Evolutionary conservation across 148 eudicot genomes (phyloP), one percentile per base, ranked within the genome.

Genomic region (Heliamphora exappendiculata): DNA sequence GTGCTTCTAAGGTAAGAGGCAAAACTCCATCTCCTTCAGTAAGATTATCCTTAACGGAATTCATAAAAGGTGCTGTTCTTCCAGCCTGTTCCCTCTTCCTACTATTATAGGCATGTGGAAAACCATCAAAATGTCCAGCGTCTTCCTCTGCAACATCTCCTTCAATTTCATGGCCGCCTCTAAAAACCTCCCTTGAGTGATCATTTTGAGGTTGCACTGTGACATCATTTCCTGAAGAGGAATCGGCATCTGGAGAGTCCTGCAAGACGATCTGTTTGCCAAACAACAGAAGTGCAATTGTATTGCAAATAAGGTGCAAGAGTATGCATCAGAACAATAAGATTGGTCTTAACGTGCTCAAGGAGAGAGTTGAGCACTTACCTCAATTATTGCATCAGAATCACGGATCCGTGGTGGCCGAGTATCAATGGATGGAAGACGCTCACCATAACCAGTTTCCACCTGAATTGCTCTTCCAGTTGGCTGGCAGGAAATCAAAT

Each of bases 381-480:
- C 98, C 92, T 92, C 96, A 78, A 95, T 92, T 70, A 95, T 86
- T 75, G 93, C 80, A 84, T 95, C 97, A 12, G 87, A 76, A 84
- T 95, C 98, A 80, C 97, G 97, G 42, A 84, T 67, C 31, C 98
- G 84, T 13, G 85, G 94, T 44, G 93, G 97, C 66, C 98, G 90
- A 42, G 96, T 86, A 73, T 95, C 98, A 73, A 84, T 85, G 26
- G 97, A 92, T 36, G 98, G 98, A 31, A 87, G 88, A 44, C 98
- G 96, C 79, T 92, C 98, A 39, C 90, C 93, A 75, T 51, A 86
- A 49, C 96, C 88, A 75, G 86, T 89, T 86, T 92, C 98, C 57
- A 92, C 96, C 67, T 84, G 97, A 74, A 95, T 95, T 64, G 98
- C 86, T 82, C 96, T 86, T 72, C 98, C 97, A 73, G 80, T 86